phyloP scores from a whole-genome alignment of 805 yeast species.

The Metschnikowia noctiluminum region DNA sequence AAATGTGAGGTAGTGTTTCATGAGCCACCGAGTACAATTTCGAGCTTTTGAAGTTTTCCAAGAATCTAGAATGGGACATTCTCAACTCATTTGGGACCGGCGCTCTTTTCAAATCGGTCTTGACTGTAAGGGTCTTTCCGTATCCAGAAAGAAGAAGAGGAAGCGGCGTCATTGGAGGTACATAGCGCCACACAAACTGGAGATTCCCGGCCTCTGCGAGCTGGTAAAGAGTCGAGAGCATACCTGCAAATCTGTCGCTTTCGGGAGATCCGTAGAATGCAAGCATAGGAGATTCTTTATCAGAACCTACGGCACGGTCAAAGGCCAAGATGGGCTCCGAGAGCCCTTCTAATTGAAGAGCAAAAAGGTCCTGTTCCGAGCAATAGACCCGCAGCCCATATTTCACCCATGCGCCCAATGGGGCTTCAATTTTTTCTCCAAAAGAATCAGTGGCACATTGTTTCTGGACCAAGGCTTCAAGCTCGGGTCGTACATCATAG shows the following conservation, averaged over 20 bases:
- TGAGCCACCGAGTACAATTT: too few species aligned
- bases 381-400: conserved; percentile 57
- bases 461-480: conserved; percentile 16
- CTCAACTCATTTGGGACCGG: background rate
- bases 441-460: conserved; percentile 30
- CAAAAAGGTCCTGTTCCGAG: conserved; percentile 71
- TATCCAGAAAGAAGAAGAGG: conserved; percentile 47
- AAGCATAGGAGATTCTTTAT: conserved; percentile 47
- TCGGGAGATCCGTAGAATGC: conserved; percentile 65
- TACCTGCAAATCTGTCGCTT: conserved; percentile 47
- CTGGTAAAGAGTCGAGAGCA: conserved; percentile 56
- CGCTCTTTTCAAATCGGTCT: background rate
- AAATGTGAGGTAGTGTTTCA: conserved; percentile 1
- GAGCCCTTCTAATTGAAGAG: conserved; percentile 52
- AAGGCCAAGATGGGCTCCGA: conserved; percentile 32
- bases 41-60: background rate
- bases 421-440: conserved; percentile 25
- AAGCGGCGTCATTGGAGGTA: conserved; percentile 36
- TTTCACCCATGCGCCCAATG: conserved; percentile 44
- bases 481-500: conserved; percentile 27
- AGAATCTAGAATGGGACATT: background rate
- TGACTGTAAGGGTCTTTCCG: conserved; percentile 42
- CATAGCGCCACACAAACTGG: conserved; percentile 73
- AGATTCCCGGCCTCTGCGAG: conserved; percentile 64
- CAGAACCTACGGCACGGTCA: conserved; percentile 65